Evolutionary conservation across 257 asterid species (phyloP).

Genomic region (Leonotis leonurus): DNA sequence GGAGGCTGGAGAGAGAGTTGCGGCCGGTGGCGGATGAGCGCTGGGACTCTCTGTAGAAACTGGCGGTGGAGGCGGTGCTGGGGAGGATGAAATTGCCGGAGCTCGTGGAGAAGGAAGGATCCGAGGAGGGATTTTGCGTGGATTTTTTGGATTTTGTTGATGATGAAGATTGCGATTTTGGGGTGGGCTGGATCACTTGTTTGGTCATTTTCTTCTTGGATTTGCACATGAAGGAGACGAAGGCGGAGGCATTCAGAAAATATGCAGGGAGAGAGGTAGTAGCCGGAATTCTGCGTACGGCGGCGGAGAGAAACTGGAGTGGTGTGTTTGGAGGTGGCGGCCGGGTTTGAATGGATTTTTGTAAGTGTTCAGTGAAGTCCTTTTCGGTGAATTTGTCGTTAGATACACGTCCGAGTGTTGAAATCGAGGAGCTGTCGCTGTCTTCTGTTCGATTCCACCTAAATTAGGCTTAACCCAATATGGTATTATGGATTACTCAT

Average conservation of each 20-base stretch:
- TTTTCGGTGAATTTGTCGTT: not conserved
- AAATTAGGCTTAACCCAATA: no score
- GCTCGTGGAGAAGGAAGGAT: slow-evolving; percentile 24
- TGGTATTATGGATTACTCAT: no score
- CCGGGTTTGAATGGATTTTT: no score
- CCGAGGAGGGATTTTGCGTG: slow-evolving; percentile 12
- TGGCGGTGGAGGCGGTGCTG: slow-evolving; percentile 50
- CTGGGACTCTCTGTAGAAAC: slow-evolving; percentile 44
- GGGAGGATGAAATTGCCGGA: slow-evolving; percentile 38
- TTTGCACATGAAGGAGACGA: slow-evolving; percentile 37
- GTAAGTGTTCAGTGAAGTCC: slow-evolving; percentile 20
- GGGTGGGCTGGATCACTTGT: slow-evolving; percentile 30
- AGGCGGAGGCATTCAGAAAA: slow-evolving; percentile 3
- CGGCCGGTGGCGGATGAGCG: slow-evolving; percentile 24
- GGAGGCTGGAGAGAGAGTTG: slow-evolving; percentile 41
- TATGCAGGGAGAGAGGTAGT: no score
- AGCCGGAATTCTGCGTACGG: slow-evolving; percentile 7
- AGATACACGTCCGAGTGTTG: not conserved
- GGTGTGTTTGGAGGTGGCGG: not conserved
- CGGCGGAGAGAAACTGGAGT: slow-evolving; percentile 4
- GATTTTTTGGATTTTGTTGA: slow-evolving; percentile 23
- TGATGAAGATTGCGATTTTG: slow-evolving; percentile 25
- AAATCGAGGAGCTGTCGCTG: no score
- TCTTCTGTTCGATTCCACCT: no score
- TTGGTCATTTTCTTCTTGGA: slow-evolving; percentile 38